A percentile compares a stretch with the other conserved stretches of the same genome.
phyloP scores from a whole-genome alignment of 306 rosid species.

The Leucaena leucocephala region DNA sequence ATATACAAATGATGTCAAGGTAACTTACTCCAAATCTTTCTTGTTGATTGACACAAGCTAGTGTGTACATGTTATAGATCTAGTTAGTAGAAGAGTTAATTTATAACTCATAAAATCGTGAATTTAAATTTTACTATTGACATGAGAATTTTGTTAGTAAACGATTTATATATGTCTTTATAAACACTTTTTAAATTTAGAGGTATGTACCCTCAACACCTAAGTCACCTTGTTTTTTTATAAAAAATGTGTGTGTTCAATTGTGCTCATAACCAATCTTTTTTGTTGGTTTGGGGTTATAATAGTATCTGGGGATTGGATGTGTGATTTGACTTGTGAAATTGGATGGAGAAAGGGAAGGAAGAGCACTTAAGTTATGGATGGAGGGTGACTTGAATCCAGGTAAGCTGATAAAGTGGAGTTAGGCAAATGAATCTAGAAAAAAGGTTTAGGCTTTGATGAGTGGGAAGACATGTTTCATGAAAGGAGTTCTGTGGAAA shows the following conservation, averaged over 20 bases:
- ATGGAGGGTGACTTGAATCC: constrained; percentile 19
- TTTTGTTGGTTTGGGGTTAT: not conserved
- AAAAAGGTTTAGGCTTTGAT: not conserved
- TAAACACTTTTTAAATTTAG: too few species aligned
- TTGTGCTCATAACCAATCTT: too few species aligned
- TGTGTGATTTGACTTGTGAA: not conserved
- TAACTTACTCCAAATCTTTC: not conserved
- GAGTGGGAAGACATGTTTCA: not conserved
- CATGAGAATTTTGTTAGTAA: too few species aligned
- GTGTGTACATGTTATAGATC: too few species aligned
- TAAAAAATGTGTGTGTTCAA: too few species aligned
- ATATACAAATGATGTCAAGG: not conserved
- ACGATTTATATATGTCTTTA: too few species aligned
- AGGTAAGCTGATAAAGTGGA: constrained; percentile 10
- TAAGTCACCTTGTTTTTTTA: too few species aligned
- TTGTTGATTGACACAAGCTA: too few species aligned
- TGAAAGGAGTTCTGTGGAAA: not conserved
- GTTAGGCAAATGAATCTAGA: not conserved
- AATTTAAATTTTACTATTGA: too few species aligned
- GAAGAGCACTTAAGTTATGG: not conserved
- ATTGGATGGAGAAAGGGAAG: not conserved
- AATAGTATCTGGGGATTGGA: not conserved
- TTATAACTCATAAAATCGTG: too few species aligned
- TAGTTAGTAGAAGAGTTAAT: too few species aligned
- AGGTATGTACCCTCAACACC: too few species aligned